These are phyloP conservation scores for Paramecium pentaurelia DNA, from an alignment of 73 alveolate species.

Conservation along the genomic window DNA sequence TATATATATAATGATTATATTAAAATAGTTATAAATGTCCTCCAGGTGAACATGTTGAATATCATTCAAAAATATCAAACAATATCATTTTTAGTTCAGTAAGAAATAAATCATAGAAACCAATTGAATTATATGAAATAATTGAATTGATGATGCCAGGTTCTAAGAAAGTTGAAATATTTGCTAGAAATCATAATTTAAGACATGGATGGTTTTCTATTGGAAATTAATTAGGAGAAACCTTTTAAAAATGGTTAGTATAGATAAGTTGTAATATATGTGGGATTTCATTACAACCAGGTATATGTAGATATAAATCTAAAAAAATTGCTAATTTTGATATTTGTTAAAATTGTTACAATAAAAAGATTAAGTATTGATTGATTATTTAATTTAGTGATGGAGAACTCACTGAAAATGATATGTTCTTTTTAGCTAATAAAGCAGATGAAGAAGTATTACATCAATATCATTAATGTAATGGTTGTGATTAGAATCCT, in stretches of 20 bases:
- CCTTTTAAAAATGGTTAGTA: slow-evolving; percentile 73
- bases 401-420: slow-evolving; percentile 62
- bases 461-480: slow-evolving; percentile 86
- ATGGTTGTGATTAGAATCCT: slow-evolving; percentile 84
- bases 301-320: slow-evolving; percentile 63
- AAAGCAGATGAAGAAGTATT: slow-evolving; percentile 73
- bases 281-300: too few relatives aligned
- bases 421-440: slow-evolving; percentile 66
- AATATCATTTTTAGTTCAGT: slow-evolving; percentile 77
- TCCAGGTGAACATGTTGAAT: slow-evolving; percentile 68
- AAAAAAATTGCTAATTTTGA: slow-evolving; percentile 71
- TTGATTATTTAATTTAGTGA: neutral
- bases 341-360: slow-evolving; percentile 69
- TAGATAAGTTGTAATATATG: slow-evolving; percentile 75
- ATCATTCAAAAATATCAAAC: slow-evolving; percentile 72
- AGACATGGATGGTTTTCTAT: slow-evolving; percentile 84
- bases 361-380: neutral
- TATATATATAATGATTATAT: neutral
- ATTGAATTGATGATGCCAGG: slow-evolving; percentile 84
- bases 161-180: slow-evolving; percentile 79
- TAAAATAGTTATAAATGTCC: slow-evolving; percentile 72
- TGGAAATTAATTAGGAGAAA: slow-evolving; percentile 85
- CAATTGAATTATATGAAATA: slow-evolving; percentile 76
- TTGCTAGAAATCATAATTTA: slow-evolving; percentile 83
- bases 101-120: slow-evolving; percentile 80